Percentiles rank a stretch among this genome's conserved stretches.
phyloP scores from a whole-genome alignment of 495 filamentous ascomycete genomes.

The Aspergillus ellipticus region DNA sequence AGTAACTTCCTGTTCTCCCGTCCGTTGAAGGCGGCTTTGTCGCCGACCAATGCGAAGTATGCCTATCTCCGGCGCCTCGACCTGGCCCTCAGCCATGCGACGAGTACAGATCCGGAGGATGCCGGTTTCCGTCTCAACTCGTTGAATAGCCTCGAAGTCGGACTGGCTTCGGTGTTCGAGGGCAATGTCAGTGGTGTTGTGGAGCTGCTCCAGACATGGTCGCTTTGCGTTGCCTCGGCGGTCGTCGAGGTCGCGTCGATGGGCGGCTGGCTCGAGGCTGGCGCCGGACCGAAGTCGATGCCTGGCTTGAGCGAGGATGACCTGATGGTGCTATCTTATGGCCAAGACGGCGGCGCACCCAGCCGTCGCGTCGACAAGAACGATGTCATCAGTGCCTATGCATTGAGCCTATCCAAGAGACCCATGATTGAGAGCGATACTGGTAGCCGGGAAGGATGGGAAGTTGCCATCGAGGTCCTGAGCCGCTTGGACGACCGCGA shows the following conservation, averaged over 20 bases:
- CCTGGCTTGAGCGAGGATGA: conserved; percentile 54
- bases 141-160: conserved; percentile 68
- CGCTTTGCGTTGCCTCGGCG: conserved; percentile 66
- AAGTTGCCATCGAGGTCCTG: conserved; percentile 74
- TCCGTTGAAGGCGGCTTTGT: conserved; percentile 22
- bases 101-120: conserved; percentile 41
- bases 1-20: conserved; percentile 28
- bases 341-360: conserved; percentile 25
- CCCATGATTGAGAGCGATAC: conserved; percentile 37
- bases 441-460: conserved; percentile 68
- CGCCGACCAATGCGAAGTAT: conserved; percentile 40
- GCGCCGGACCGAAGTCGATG: conserved; percentile 22
- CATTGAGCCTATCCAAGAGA: conserved; percentile 47
- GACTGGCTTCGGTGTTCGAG: conserved; percentile 72
- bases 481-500: conserved; percentile 65
- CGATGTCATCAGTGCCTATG: conserved; percentile 69
- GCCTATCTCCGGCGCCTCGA: conserved; percentile 54
- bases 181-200: conserved; percentile 70
- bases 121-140: conserved; percentile 65
- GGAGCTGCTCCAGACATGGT: conserved; percentile 72
- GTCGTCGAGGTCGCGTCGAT: conserved; percentile 74
- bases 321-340: conserved; percentile 59
- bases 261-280: conserved; percentile 64
- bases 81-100: conserved; percentile 47
- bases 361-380: conserved; percentile 50